These are phyloP conservation scores for Plantago rigida DNA, from an alignment of 305 asterid species.

Conservation along the genomic window DNA sequence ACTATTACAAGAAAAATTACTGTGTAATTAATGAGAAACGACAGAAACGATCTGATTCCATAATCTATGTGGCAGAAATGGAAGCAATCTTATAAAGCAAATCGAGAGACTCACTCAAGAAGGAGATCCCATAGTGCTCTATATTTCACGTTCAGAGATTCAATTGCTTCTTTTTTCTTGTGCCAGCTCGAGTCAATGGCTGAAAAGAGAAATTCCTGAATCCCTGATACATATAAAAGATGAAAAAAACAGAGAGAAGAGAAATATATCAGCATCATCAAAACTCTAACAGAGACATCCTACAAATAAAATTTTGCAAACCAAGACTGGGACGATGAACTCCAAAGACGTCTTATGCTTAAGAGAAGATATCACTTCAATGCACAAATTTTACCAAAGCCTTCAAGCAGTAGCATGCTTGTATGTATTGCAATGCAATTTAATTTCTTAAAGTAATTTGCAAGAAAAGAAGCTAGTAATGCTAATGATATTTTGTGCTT, in stretches of 20 bases:
- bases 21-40: neutral
- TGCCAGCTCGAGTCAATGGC: conserved; percentile 54
- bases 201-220: conserved; percentile 51
- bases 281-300: conserved; percentile 15
- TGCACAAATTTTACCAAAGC: neutral
- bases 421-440: neutral
- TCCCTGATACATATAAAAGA: conserved; percentile 32
- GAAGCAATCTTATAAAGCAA: conserved; percentile 22
- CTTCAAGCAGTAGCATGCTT: neutral
- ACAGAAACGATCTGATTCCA: conserved; percentile 1
- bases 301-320: neutral
- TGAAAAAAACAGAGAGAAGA: neutral
- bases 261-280: conserved; percentile 21
- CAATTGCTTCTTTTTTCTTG: conserved; percentile 62
- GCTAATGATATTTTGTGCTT: too few species aligned
- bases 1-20: conserved; percentile 5
- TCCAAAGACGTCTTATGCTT: conserved; percentile 1
- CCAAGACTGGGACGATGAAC: conserved; percentile 11
- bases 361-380: conserved; percentile 11
- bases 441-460: too few species aligned
- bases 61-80: conserved; percentile 9
- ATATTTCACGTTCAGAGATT: conserved; percentile 61
- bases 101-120: conserved; percentile 55
- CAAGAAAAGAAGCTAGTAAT: neutral
- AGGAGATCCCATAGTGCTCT: conserved; percentile 53